Evolutionary conservation across 1,139 yeast genomes (phyloP), one percentile per base, ranked within the genome.

Genomic region (Yamadazyma oceani): DNA sequence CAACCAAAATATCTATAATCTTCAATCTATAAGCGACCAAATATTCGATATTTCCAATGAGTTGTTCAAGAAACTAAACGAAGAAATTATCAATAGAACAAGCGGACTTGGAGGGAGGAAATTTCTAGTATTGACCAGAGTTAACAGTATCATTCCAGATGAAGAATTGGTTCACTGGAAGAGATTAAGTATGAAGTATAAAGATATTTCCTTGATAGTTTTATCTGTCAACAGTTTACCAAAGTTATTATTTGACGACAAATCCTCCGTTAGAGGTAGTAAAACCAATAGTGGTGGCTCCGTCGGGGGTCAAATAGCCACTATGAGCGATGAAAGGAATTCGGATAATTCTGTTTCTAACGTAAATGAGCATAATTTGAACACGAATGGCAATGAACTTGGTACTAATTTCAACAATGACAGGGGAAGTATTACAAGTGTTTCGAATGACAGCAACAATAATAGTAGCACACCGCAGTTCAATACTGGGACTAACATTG

Each of bases 101-200:
- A 54, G 64, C 24, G 64, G 65, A 2, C 48, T 62, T 21, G 64
- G 70, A 11, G 85, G 85, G 0, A 79, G 76, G 57, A 77, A 78
- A 34, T 83, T 79, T 46, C 64, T 85, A 47, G 81, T 85, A 2
- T 62, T 85, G 37, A 82, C 92, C 0, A 69, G 94, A 49, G 61
- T 83, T 37, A 82, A 80, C 50, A 84, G 85, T 46, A 75, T 83
- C 39, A 76, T 85, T 31, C 88, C 90, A 0, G 94, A 85, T 57
- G 92, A 84, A 54, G 94, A 85, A 52, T 62, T 85, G 38, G 70
- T 83, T 35, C 87, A 83, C 52, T 82, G 92, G 90, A 81, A 85
- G 54, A 61, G 88, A 40, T 62, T 84, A 27, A 80, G 88, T 23
- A 52, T 67, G 38, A 76, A 75, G 44, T 73, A 77, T 38, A 80